Conservation (phyloP, 441 rosid species). For the Sinapis alba region DNA sequence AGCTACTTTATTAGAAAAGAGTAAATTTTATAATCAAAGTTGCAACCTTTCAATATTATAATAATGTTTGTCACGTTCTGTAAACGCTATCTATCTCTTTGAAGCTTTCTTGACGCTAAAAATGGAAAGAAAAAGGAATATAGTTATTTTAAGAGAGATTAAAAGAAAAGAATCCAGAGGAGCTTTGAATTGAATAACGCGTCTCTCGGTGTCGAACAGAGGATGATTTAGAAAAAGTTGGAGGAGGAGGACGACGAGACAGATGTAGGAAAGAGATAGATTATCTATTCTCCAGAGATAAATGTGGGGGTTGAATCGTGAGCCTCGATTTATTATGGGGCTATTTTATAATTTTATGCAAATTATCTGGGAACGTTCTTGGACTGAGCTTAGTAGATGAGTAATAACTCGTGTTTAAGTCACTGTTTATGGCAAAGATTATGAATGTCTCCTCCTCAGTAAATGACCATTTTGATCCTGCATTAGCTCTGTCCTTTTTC, state of each 20-base stretch:
- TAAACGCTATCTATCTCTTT: constrained; percentile 30
- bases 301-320: constrained; percentile 12
- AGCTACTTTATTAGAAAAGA: background rate
- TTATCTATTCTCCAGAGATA: constrained; percentile 1
- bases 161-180: constrained; percentile 23
- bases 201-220: constrained; percentile 27
- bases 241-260: background rate
- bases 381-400: background rate
- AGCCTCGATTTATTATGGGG: background rate
- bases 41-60: constrained; percentile 29
- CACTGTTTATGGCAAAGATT: constrained; percentile 8
- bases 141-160: background rate
- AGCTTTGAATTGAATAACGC: constrained; percentile 36
- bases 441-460: background rate
- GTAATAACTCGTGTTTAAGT: background rate
- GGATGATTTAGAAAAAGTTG: background rate
- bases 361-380: constrained; percentile 14
- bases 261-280: background rate
- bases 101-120: constrained; percentile 20
- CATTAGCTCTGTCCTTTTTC: background rate
- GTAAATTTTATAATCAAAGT: constrained; percentile 15
- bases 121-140: too few relatives aligned
- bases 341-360: constrained; percentile 12
- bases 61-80: constrained; percentile 37
- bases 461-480: constrained; percentile 2